phyloP scores from a whole-genome alignment of 2,329 filamentous ascomycete genomes.

The Malbranchea zuffiana region DNA sequence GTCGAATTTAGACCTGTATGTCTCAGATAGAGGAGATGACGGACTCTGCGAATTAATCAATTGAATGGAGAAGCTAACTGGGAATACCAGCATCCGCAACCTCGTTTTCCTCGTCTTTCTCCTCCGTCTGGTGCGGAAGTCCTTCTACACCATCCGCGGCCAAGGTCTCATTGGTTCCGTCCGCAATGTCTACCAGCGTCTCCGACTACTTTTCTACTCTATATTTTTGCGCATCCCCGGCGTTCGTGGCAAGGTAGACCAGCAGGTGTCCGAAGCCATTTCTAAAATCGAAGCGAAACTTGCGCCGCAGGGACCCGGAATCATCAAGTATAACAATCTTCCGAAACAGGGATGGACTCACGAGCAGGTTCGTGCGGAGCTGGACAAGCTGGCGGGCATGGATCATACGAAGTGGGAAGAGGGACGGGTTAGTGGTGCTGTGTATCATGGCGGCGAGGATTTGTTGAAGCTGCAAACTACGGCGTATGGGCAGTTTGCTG shows the following conservation, averaged over 20 bases:
- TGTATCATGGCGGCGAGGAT: slow-evolving; percentile 85
- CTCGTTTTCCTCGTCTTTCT: slow-evolving; percentile 82
- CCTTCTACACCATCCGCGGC: slow-evolving; percentile 75
- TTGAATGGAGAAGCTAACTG: too few species aligned
- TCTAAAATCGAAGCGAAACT: slow-evolving; percentile 75
- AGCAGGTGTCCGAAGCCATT: slow-evolving; percentile 70
- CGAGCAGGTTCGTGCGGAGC: slow-evolving; percentile 68
- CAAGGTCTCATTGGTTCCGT: slow-evolving; percentile 75
- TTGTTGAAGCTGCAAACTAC: slow-evolving; percentile 78
- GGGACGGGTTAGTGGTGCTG: slow-evolving; percentile 83
- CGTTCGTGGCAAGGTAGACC: slow-evolving; percentile 73
- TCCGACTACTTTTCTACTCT: slow-evolving; percentile 66
- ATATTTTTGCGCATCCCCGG: slow-evolving; percentile 78
- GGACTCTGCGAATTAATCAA: too few species aligned
- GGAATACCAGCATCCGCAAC: slow-evolving; percentile 64
- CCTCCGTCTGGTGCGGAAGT: slow-evolving; percentile 67
- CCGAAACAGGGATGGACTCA: slow-evolving; percentile 74
- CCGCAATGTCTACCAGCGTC: slow-evolving; percentile 59
- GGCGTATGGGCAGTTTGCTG: slow-evolving; percentile 87
- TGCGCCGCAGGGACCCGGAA: slow-evolving; percentile 58
- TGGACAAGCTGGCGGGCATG: slow-evolving; percentile 69
- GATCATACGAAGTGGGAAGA: slow-evolving; percentile 97
- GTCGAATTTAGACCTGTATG: slow-evolving; percentile 37
- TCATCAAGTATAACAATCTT: slow-evolving; percentile 62
- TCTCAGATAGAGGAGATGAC: too few species aligned